A percentile compares a stretch with the other conserved stretches of the same genome.
Conservation (phyloP, 2,329 filamentous ascomycete species). For the Hypoxylon sp. region DNA sequence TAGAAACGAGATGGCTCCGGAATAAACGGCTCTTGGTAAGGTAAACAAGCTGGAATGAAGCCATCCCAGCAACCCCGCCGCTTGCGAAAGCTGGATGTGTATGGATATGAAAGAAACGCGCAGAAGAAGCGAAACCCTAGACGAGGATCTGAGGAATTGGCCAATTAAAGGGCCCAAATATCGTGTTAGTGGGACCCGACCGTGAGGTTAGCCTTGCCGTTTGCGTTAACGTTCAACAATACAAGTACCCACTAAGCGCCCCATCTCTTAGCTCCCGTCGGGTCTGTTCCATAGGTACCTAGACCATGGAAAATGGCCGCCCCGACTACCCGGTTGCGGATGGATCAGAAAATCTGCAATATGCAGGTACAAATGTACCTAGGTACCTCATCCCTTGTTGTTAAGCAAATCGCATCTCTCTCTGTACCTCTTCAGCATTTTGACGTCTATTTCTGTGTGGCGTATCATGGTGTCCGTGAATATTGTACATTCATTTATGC, state of each 20-base stretch:
- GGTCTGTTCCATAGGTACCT: not conserved
- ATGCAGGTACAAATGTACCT: not conserved
- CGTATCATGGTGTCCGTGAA: not conserved
- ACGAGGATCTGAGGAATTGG: slow-evolving; percentile 16
- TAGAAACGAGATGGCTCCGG: not conserved
- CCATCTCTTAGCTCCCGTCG: not conserved
- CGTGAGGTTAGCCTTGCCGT: not conserved
- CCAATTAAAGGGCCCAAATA: slow-evolving; percentile 33
- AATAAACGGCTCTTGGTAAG: not conserved
- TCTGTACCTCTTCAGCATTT: not conserved
- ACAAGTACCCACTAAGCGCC: too few relatives aligned
- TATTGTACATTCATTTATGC: slow-evolving; percentile 13
- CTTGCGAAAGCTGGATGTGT: slow-evolving; percentile 15
- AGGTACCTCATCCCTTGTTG: not conserved
- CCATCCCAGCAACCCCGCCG: slow-evolving; percentile 21
- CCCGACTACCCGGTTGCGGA: not conserved
- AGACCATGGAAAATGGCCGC: too few relatives aligned
- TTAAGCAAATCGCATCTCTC: not conserved
- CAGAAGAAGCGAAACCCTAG: not conserved
- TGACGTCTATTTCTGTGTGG: not conserved
- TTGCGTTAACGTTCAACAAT: too few relatives aligned
- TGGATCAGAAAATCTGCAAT: not conserved
- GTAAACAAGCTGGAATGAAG: slow-evolving; percentile 25
- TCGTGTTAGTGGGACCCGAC: slow-evolving; percentile 23
- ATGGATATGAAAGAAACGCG: too few relatives aligned